Evolutionary conservation across 768 basidiomycete species (phyloP).

Genomic region (Rhizopogon roseolus): DNA sequence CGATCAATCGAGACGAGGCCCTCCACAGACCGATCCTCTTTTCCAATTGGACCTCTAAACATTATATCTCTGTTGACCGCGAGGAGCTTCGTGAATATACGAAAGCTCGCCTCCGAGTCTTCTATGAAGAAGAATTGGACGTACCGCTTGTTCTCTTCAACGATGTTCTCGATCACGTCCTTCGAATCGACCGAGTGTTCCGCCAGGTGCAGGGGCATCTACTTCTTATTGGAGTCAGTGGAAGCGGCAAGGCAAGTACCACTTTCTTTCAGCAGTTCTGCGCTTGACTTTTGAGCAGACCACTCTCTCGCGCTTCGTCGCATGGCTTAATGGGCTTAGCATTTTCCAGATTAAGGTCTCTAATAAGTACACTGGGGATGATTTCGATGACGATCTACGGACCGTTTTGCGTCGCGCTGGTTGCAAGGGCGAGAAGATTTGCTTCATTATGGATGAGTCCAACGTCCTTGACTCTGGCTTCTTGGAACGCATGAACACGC

Average conservation of each 20-base stretch:
- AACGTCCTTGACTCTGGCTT: constrained; percentile 99
- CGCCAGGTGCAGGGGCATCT: constrained; percentile 96
- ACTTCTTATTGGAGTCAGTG: constrained; percentile 95
- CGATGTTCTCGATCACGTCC: constrained; percentile 95
- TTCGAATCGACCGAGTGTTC: constrained; percentile 98
- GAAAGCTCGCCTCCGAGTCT: constrained; percentile 94
- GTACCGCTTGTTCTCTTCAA: constrained; percentile 98
- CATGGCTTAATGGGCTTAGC: constrained; percentile 99
- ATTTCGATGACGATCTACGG: constrained; percentile 97
- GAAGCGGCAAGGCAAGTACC: constrained; percentile 85
- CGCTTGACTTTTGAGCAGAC: constrained; percentile 51
- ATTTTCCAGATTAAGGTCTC: constrained; percentile 99
- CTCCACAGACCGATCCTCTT: constrained; percentile 87
- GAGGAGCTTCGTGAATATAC: constrained; percentile 93
- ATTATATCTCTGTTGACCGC: constrained; percentile 93
- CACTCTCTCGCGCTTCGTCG: constrained; percentile 95
- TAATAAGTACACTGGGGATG: constrained; percentile 97
- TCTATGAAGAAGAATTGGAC: constrained; percentile 98
- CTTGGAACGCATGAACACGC: constrained; percentile 99
- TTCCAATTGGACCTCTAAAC: constrained; percentile 98
- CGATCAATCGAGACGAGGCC: constrained; percentile 83
- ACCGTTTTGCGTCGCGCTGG: constrained; percentile 92
- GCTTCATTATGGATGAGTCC: constrained; percentile 99
- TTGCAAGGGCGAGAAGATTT: constrained; percentile 98
- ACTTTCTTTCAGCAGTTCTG: neutral